A percentile compares a stretch with the other conserved stretches of the same genome.
phyloP scores from a whole-genome alignment of 2,329 filamentous ascomycete species.

The Didymella segeticola region DNA sequence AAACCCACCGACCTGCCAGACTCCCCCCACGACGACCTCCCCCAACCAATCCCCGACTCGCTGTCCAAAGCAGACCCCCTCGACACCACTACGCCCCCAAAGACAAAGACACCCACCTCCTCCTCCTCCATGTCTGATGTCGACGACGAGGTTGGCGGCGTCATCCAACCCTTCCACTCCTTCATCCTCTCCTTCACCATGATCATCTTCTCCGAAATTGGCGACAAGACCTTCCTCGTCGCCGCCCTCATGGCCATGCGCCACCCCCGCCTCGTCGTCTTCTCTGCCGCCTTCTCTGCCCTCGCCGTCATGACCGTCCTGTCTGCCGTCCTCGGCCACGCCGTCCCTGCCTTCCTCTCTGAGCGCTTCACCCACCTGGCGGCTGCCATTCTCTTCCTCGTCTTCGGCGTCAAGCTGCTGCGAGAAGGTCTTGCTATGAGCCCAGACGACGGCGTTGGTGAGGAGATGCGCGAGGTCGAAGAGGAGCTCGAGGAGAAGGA shows the following conservation, averaged over 20 bases:
- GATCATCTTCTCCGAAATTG: conserved; percentile 96
- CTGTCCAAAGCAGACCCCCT: conserved; percentile 68
- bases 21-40: conserved; percentile 72
- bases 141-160: conserved; percentile 60
- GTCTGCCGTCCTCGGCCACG: conserved; percentile 90
- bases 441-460: conserved; percentile 87
- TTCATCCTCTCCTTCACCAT: conserved; percentile 92
- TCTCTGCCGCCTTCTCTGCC: conserved; percentile 91
- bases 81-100: conserved; percentile 34
- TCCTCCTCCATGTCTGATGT: conserved; percentile 36
- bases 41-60: conserved; percentile 70
- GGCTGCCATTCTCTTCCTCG: conserved; percentile 82
- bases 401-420: conserved; percentile 86
- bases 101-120: conserved; percentile 33
- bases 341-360: conserved; percentile 86
- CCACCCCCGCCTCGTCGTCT: conserved; percentile 90
- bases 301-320: conserved; percentile 94
- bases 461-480: conserved; percentile 98
- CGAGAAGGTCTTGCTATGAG: conserved; percentile 89
- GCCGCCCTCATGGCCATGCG: conserved; percentile 99
- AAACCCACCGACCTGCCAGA: conserved; percentile 83
- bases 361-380: conserved; percentile 90
- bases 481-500: conserved; percentile 93
- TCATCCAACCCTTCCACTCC: conserved; percentile 84
- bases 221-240: conserved; percentile 98